Evolutionary conservation across 768 basidiomycete species (phyloP), one percentile per base, ranked within the genome.

Genomic region (Dioszegia crocea): DNA sequence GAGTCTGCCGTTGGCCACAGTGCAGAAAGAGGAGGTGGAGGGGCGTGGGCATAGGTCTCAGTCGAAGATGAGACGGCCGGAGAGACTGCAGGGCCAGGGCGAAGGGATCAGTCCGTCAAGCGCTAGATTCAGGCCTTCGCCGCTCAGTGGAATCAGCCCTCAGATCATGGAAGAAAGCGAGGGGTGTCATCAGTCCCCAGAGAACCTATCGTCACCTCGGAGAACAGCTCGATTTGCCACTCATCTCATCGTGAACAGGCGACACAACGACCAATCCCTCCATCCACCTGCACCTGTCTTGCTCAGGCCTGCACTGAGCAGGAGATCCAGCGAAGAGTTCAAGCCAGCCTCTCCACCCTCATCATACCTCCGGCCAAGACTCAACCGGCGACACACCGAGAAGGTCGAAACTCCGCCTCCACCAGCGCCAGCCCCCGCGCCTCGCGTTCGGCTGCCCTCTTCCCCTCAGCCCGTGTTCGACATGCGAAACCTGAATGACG

Each of bases 71-170:
- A 2, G 24, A 11, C 36, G 51, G 2, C 51, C 51, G 26, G 51
- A 53, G 16, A 39, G 51, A n/a, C n/a, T 53, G 38, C 9, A 21
- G 3, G 49, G 33, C 38, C 24, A 40, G 36, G n/a, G 39, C 12
- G 51, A 36, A 23, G 38, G n/a, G 39, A 27, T 53, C 21, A 53
- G 51, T 27, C 38, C 51, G 36, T 26, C 36, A 2, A 53, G 51
- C 9, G 10, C 38, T 3, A 40, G 36, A 17, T 53, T 24, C 38
- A 39, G 24, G 24, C 51, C 38, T 36, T 53, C 51, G 4, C 38
- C 51, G 4, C 39, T 53, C 23, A 53, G 51, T 27, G 51, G 38
- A 12, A 27, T 14, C 26, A 51, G 33, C 21, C 31, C 19, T 23
- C 5, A 21, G 21, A 53, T 39, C 2, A 36, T 36, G 24, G 51